A percentile compares a stretch with the other conserved stretches of the same genome.
Evolutionary conservation across 108 stramenopile species (phyloP).

Genomic region (Mediolabrus comicus): DNA sequence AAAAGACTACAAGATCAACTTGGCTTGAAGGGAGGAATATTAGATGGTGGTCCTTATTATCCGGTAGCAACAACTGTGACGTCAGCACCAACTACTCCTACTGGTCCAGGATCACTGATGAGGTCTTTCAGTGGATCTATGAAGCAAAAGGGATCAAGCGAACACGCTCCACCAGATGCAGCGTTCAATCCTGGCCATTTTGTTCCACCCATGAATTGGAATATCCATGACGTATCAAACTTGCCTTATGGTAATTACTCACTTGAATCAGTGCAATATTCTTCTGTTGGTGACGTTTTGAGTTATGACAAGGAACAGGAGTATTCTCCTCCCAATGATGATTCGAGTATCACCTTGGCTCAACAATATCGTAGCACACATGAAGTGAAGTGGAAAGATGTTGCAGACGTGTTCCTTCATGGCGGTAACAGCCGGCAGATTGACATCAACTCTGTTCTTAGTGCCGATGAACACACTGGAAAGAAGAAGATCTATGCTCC

Average conservation of each 20-base stretch:
- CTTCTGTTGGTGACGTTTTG: conserved; percentile 21
- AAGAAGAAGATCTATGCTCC: conserved; percentile 76
- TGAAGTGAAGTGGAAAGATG: conserved; percentile 73
- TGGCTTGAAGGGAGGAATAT: conserved; percentile 71
- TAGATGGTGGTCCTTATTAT: conserved; percentile 68
- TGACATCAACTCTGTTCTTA: conserved; percentile 30
- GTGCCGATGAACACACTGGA: conserved; percentile 3
- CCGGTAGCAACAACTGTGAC: conserved; percentile 17
- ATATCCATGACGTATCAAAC: conserved; percentile 49
- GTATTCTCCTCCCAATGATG: not conserved
- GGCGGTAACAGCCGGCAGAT: conserved; percentile 41
- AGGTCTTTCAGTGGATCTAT: conserved; percentile 3
- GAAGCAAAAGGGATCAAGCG: conserved; percentile 30
- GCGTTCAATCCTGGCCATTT: conserved; percentile 71
- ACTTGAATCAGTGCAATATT: conserved; percentile 31
- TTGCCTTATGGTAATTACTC: conserved; percentile 67
- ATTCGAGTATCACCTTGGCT: not conserved
- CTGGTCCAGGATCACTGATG: conserved; percentile 38
- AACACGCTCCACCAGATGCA: conserved; percentile 45
- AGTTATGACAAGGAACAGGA: conserved; percentile 20
- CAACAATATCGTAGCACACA: conserved; percentile 53
- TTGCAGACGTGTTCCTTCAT: conserved; percentile 73
- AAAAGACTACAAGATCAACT: conserved; percentile 79
- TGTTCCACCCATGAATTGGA: conserved; percentile 60
- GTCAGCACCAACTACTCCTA: conserved; percentile 13